phyloP scores from a whole-genome alignment of 2,329 filamentous ascomycete species.

The Chaetomium sp. region DNA sequence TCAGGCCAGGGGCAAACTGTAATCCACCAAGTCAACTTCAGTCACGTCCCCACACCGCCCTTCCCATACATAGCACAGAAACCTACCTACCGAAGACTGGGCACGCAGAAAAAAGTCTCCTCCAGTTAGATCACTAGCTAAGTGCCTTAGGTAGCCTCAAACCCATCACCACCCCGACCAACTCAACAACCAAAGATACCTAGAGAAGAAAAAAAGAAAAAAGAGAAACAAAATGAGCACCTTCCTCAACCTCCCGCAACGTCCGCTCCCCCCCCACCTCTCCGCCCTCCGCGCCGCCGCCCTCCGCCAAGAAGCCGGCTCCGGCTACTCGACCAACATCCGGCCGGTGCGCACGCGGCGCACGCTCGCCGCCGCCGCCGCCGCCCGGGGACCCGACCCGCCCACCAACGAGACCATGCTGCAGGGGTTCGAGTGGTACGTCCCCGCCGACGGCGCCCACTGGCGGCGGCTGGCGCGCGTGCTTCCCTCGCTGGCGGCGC shows the following conservation, averaged over 20 bases:
- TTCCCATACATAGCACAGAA: too few relatives aligned
- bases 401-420: slow-evolving; percentile 56
- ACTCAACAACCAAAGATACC: not conserved
- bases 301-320: slow-evolving; percentile 22
- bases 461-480: slow-evolving; percentile 59
- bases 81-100: not conserved
- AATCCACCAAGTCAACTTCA: too few relatives aligned
- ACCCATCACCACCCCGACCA: not conserved
- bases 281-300: slow-evolving; percentile 18
- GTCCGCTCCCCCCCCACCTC: slow-evolving; percentile 20
- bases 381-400: slow-evolving; percentile 25
- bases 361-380: slow-evolving; percentile 1
- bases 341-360: slow-evolving; percentile 29
- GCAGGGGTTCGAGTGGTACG: slow-evolving; percentile 74
- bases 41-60: too few relatives aligned
- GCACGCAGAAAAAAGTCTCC: not conserved
- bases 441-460: slow-evolving; percentile 61
- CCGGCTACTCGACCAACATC: slow-evolving; percentile 29
- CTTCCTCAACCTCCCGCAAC: slow-evolving; percentile 29
- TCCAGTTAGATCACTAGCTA: too few relatives aligned
- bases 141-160: not conserved
- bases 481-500: slow-evolving; percentile 44
- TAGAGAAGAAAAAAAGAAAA: not conserved
- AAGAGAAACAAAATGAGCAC: slow-evolving; percentile 6
- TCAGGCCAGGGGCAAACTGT: too few relatives aligned